A percentile compares a stretch with the other conserved stretches of the same genome.
Conservation (phyloP, 2,329 filamentous ascomycete species). For the Hymenoscyphus fructigenus region DNA sequence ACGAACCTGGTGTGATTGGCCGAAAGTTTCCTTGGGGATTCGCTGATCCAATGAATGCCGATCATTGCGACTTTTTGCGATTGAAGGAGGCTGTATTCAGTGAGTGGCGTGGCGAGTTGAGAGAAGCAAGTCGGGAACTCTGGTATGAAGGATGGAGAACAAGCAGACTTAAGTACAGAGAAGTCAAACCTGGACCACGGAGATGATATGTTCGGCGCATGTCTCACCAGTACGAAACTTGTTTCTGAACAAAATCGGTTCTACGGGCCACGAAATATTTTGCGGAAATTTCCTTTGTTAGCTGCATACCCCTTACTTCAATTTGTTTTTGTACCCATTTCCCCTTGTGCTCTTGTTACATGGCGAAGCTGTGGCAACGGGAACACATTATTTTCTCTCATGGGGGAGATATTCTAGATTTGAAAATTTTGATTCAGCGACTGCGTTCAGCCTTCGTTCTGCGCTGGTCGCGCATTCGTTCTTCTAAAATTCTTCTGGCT, state of each 20-base stretch:
- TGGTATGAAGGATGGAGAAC: conserved; percentile 98
- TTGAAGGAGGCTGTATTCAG: conserved; percentile 90
- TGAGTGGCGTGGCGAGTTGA: conserved; percentile 89
- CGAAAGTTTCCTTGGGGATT: conserved; percentile 96
- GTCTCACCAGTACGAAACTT: conserved; percentile 3
- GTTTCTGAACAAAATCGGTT: neutral
- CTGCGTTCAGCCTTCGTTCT: conserved; percentile 1
- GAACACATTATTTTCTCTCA: conserved; percentile 2
- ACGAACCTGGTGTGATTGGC: conserved; percentile 76
- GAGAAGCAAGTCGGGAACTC: conserved; percentile 84
- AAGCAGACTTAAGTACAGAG: conserved; percentile 49
- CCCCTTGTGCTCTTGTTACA: conserved; percentile 8
- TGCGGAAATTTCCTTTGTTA: conserved; percentile 9
- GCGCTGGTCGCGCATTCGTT: conserved; percentile 1
- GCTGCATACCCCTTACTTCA: conserved; percentile 16
- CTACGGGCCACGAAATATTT: conserved; percentile 9
- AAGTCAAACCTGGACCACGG: conserved; percentile 25
- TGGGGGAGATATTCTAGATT: neutral
- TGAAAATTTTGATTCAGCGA: conserved; percentile 4
- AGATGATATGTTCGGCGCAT: conserved; percentile 24
- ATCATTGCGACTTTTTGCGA: conserved; percentile 90
- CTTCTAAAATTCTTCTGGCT: neutral
- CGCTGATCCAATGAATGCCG: conserved; percentile 84
- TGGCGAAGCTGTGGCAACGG: neutral
- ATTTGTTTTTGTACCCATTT: conserved; percentile 4